A percentile compares a stretch with the other conserved stretches of the same genome.
phyloP scores from a whole-genome alignment of 2,329 filamentous ascomycete species.

The Mycosphaerelloides madeirae region DNA sequence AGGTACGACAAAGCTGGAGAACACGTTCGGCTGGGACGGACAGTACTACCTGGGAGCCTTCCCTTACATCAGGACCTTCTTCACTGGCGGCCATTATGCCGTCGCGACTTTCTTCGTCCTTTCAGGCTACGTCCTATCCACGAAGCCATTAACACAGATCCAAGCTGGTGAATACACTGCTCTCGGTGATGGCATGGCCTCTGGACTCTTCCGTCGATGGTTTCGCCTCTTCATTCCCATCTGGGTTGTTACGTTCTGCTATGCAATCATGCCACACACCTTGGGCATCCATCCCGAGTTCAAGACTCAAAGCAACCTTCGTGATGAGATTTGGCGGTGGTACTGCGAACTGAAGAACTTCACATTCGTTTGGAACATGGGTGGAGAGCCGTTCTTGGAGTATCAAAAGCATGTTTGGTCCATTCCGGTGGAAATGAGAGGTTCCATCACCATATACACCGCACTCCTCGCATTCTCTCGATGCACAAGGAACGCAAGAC shows the following conservation, averaged over 20 bases:
- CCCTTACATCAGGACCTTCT: slow-evolving; percentile 56
- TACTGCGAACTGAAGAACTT: slow-evolving; percentile 62
- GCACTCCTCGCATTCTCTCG: slow-evolving; percentile 54
- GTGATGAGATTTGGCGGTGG: slow-evolving; percentile 50
- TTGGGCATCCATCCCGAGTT: slow-evolving; percentile 36
- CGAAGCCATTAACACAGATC: slow-evolving; percentile 43
- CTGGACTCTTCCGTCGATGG: slow-evolving; percentile 50
- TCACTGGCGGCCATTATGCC: slow-evolving; percentile 58
- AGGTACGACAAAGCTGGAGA: slow-evolving; percentile 17
- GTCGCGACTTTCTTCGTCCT: slow-evolving; percentile 51
- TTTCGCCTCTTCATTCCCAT: slow-evolving; percentile 50
- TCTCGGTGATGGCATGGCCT: slow-evolving; percentile 43
- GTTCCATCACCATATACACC: slow-evolving; percentile 61
- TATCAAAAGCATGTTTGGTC: slow-evolving; percentile 61
- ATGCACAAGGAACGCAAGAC: slow-evolving; percentile 51
- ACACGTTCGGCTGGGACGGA: slow-evolving; percentile 12
- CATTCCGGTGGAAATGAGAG: slow-evolving; percentile 60
- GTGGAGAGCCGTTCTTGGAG: slow-evolving; percentile 53
- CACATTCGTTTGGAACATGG: slow-evolving; percentile 60
- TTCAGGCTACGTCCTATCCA: slow-evolving; percentile 50
- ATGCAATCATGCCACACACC: slow-evolving; percentile 51
- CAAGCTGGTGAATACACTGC: slow-evolving; percentile 15
- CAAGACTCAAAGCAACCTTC: slow-evolving; percentile 37
- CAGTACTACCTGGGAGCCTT: slow-evolving; percentile 48
- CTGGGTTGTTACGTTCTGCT: slow-evolving; percentile 52